Conservation (phyloP, 108 stramenopile species). For the Conticribra weissflogii region DNA sequence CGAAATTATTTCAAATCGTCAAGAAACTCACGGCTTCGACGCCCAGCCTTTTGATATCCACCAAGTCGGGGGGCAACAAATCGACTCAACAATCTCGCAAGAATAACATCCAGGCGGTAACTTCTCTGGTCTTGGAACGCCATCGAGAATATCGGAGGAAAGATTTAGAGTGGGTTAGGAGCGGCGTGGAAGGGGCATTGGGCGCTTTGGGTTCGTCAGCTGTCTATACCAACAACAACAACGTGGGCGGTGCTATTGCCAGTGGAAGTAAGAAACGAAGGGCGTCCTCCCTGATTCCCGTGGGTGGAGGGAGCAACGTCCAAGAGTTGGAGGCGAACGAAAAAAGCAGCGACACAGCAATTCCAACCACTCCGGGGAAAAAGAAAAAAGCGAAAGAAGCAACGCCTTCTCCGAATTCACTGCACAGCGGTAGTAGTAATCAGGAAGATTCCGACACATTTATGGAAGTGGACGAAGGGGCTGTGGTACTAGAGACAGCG, state of each 20-base stretch:
- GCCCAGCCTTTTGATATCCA: constrained; percentile 30
- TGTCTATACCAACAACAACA: constrained; percentile 4
- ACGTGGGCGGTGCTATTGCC: background rate
- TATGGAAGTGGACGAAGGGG: background rate
- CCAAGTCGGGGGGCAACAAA: constrained; percentile 10
- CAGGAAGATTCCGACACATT: no score
- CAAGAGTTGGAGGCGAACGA: background rate
- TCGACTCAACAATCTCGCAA: constrained; percentile 10
- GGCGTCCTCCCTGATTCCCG: constrained; percentile 7
- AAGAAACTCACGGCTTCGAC: constrained; percentile 26
- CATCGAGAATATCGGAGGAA: constrained; percentile 83
- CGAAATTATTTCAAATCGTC: constrained; percentile 47
- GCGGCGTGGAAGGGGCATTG: constrained; percentile 58
- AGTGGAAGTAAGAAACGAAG: constrained; percentile 35
- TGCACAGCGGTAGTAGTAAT: background rate
- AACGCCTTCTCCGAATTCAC: background rate
- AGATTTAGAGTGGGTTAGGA: constrained; percentile 46
- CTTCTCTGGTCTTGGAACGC: constrained; percentile 29
- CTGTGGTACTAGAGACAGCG: background rate
- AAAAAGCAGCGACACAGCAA: background rate
- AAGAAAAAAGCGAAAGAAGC: background rate
- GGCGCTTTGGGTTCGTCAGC: constrained; percentile 8
- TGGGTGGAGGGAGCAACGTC: constrained; percentile 15
- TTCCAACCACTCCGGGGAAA: background rate
- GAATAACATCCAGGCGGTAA: constrained; percentile 24